Evolutionary conservation across 805 yeast genomes (phyloP), one percentile per base, ranked within the genome.

Genomic region (Lipomyces japonicus): DNA sequence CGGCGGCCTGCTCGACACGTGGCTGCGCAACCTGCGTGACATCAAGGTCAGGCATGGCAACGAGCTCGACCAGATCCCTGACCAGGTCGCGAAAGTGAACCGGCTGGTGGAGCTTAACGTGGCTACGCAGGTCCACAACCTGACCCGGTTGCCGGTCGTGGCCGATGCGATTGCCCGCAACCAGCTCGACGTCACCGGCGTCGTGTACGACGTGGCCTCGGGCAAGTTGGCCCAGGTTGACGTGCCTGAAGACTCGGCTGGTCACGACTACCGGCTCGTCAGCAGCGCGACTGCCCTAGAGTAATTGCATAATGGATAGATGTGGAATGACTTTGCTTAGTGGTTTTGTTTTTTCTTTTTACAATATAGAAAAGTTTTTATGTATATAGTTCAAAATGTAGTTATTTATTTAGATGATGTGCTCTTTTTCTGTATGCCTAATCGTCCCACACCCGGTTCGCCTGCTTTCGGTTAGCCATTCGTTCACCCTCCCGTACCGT

Each of bases 151-250:
- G 63, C 82, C 84, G 38, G 77, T 81, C 42, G 91, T 88, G 24
- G 74, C 79, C 48, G 74, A 76, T 47, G 95, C 93, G 22, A 67
- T 81, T 47, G 73, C 74, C 41, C 73, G 71, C 50, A 79, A 83
- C 9, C 78, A 81, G 12, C 74, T 90, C 32, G 84, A 85, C 64
- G 82, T 90, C 38, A 81, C 86, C 75, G 96, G 96, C 0, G 68
- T 89, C 62, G 76, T 90, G 44, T 90, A 88, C 70, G 88, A 89
- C 64, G 95, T 88, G 22, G 81, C 77, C 31, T 76, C 85, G 14
- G 97, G 96, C 22, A 72, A 75, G 26, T 71, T 88, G 48, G 72
- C 68, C 52, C 67, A 67, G 53, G 63, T 75, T 30, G 74, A 70
- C 22, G 68, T 70, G n/a, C 72, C 72, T 19, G 63, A 59, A 35